Evolutionary conservation across 1,139 yeast genomes (phyloP).

Genomic region (Pichia sp.): DNA sequence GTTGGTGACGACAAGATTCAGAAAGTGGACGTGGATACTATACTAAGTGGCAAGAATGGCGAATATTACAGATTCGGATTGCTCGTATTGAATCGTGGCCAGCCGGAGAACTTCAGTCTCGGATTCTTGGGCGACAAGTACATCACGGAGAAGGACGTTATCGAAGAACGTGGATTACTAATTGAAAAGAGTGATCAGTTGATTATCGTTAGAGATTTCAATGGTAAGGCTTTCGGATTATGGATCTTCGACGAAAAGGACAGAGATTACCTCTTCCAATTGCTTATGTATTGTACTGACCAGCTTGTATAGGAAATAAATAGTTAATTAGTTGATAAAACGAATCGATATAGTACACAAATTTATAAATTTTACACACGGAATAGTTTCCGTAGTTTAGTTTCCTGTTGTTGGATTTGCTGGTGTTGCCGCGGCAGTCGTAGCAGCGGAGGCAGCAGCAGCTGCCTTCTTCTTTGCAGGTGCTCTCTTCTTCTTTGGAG

Average conservation of each 20-base stretch:
- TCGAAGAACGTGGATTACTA: conserved; percentile 57
- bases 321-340: background rate
- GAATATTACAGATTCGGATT: conserved; percentile 73
- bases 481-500: conserved; percentile 30
- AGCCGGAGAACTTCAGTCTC: conserved; percentile 74
- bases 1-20: conserved; percentile 11
- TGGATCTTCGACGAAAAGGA: conserved; percentile 86
- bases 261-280: conserved; percentile 53
- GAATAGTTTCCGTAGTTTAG: background rate
- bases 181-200: conserved; percentile 78
- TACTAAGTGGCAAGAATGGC: conserved; percentile 11
- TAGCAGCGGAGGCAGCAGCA: background rate
- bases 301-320: conserved; percentile 11
- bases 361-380: background rate
- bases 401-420: conserved; percentile 3
- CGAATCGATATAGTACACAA: background rate
- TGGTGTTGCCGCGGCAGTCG: background rate
- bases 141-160: conserved; percentile 39
- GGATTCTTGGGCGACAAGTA: conserved; percentile 66
- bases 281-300: conserved; percentile 57
- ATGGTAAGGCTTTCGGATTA: conserved; percentile 81
- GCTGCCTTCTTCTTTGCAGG: conserved; percentile 25
- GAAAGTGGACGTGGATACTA: conserved; percentile 17
- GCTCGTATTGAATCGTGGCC: conserved; percentile 70
- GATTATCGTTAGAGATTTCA: conserved; percentile 71